phyloP scores from a whole-genome alignment of 2,329 filamentous ascomycete species.

The Chaetoscypha palmicola region DNA sequence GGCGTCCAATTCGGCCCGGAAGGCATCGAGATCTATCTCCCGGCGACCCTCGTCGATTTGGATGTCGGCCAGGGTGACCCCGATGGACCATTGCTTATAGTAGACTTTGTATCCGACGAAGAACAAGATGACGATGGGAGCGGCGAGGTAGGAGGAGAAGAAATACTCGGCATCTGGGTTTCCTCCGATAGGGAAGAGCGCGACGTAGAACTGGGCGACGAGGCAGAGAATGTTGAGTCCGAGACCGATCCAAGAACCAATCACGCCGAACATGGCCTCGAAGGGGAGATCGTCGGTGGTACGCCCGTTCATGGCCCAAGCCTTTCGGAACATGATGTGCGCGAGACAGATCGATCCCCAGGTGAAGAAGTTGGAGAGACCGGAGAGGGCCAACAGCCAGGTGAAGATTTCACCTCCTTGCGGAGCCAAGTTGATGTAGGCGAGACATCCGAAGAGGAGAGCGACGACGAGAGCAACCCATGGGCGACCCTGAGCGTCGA shows the following conservation, averaged over 20 bases:
- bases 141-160: slow-evolving; percentile 45
- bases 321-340: slow-evolving; percentile 59
- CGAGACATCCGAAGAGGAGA: slow-evolving; percentile 50
- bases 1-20: slow-evolving; percentile 26
- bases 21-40: slow-evolving; percentile 27
- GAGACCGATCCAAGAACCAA: slow-evolving; percentile 64
- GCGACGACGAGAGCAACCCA: slow-evolving; percentile 47
- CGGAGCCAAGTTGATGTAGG: slow-evolving; percentile 46
- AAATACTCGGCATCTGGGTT: slow-evolving; percentile 33
- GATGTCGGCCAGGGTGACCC: slow-evolving; percentile 25
- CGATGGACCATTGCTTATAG: slow-evolving; percentile 25
- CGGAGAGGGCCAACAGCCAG: slow-evolving; percentile 65
- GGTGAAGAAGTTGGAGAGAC: slow-evolving; percentile 66
- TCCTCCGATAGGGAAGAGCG: slow-evolving; percentile 43
- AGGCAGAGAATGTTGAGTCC: slow-evolving; percentile 60
- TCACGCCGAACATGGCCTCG: slow-evolving; percentile 45
- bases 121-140: slow-evolving; percentile 47
- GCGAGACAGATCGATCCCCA: slow-evolving; percentile 63
- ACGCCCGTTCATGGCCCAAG: slow-evolving; percentile 53
- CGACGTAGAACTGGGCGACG: slow-evolving; percentile 44
- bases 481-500: slow-evolving; percentile 75
- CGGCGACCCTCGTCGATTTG: slow-evolving; percentile 29
- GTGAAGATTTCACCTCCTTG: slow-evolving; percentile 44
- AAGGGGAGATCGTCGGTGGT: slow-evolving; percentile 43
- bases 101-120: slow-evolving; percentile 62